Base-by-base conservation (phyloP, 2,329 filamentous ascomycete species). In the Botrytis galanthina region DNA sequence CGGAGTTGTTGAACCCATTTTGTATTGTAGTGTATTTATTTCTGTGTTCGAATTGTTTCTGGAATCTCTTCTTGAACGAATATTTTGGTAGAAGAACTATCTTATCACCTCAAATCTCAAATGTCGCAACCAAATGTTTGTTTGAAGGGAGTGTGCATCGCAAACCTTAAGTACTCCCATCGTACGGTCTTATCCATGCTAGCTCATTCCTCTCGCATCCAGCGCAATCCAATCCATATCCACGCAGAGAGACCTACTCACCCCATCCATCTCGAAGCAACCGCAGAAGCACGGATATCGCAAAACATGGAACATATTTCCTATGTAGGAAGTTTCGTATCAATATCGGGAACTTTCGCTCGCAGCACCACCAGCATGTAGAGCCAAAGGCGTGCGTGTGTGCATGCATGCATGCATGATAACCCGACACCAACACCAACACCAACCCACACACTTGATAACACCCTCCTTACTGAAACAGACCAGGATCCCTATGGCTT, bases 1-100 rank as follows among this genome's bases (percentile, higher is more conserved):
- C 4, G 61, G 60, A 29, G 61, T 59, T 29, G 22, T 68, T 16
- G 70, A 72, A 10, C 70, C 70, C 70, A 72, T 72, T 48, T 42
- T 26, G n/a, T 63, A 63, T 44, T 1, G 26, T 68, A 9, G 16
- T 9, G 1, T 68, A 5, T 42, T 7, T 22, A 18, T 14, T 10
- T 39, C 0, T 16, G 22, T 57, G 1, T 42, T 18, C 51, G n/a
- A 57, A 18, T 8, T 57, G 51, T 57, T 18, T 57, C n/a, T 57
- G 7, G n/a, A 32, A 29, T 29, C 51, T 32, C 51, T 57, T 29
- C 7, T 4, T 9, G n/a, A 29, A 57, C 14, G 51, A 57, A 57
- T 29, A 29, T 29, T 3, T 57, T 57, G 51, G 51, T 57, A 57
- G 51, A 57, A 57, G 51, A 57, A 57, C n/a, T 57, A 57, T 57